Conservation (phyloP, 305 asterid species). For the Galium porrigens region DNA sequence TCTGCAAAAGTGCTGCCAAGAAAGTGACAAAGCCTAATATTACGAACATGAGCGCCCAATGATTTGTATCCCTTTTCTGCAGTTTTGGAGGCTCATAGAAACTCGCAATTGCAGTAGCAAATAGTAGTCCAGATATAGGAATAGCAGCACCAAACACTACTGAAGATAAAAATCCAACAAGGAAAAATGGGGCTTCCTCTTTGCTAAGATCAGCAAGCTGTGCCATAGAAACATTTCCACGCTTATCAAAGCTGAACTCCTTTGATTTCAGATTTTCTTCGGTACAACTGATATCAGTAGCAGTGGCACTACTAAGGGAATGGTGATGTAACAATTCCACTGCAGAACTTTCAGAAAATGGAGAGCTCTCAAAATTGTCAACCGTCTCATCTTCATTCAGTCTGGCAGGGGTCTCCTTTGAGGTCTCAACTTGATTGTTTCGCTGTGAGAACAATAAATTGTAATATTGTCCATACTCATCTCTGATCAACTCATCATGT, state of each 20-base stretch:
- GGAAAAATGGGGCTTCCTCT: slow-evolving; percentile 19
- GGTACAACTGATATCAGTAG: background rate
- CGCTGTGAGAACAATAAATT: slow-evolving; percentile 40
- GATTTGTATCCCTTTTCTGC: slow-evolving; percentile 19
- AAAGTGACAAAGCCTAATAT: slow-evolving; percentile 17
- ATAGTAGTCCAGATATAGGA: slow-evolving; percentile 22
- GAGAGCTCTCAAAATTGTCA: background rate
- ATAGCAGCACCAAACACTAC: slow-evolving; percentile 18
- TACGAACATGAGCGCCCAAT: slow-evolving; percentile 28
- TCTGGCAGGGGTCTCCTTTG: background rate
- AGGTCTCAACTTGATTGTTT: background rate
- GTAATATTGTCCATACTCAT: slow-evolving; percentile 41
- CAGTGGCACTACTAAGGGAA: background rate
- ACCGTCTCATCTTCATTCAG: background rate
- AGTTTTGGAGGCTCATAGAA: slow-evolving; percentile 24
- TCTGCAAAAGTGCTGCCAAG: slow-evolving; percentile 14
- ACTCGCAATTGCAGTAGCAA: slow-evolving; percentile 19
- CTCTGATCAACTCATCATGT: slow-evolving; percentile 29
- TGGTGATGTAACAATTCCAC: background rate
- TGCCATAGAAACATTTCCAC: slow-evolving; percentile 5
- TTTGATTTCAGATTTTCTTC: background rate
- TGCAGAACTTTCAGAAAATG: background rate
- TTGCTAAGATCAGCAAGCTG: slow-evolving; percentile 18
- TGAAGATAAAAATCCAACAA: slow-evolving; percentile 24
- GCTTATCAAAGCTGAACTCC: slow-evolving; percentile 7